phyloP scores from a whole-genome alignment of 2,329 filamentous ascomycete species.

The Metarhizium brunneum region DNA sequence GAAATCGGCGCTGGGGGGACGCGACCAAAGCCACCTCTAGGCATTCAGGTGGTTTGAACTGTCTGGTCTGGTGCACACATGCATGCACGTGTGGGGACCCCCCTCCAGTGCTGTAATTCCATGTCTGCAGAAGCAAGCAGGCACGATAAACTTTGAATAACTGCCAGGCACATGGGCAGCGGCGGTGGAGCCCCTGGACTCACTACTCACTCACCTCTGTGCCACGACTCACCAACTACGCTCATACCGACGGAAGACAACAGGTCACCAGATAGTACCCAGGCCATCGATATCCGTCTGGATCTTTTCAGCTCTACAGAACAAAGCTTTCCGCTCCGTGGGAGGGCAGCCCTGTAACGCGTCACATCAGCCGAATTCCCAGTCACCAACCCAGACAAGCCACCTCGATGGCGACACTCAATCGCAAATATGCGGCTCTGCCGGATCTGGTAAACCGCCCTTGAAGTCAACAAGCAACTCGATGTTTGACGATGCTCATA shows the following conservation, averaged over 20 bases:
- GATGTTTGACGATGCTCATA: slow-evolving; percentile 13
- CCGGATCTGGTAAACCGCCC: slow-evolving; percentile 58
- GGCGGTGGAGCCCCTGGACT: background rate
- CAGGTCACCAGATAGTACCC: background rate
- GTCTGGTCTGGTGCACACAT: background rate
- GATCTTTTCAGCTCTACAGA: background rate
- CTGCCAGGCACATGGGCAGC: too few relatives aligned
- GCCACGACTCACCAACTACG: background rate
- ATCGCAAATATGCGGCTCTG: slow-evolving; percentile 72
- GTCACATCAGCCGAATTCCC: background rate
- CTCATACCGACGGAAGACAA: background rate
- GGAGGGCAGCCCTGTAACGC: background rate
- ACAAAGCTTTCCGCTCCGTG: background rate
- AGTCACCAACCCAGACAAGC: background rate
- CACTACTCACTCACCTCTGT: too few relatives aligned
- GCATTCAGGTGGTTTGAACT: background rate
- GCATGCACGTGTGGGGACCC: background rate
- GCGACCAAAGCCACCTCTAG: background rate
- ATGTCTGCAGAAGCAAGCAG: too few relatives aligned
- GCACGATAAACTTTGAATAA: too few relatives aligned
- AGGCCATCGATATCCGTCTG: background rate
- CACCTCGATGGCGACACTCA: slow-evolving; percentile 44
- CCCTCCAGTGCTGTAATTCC: background rate
- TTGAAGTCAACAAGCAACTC: slow-evolving; percentile 3
- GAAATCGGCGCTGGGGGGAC: background rate